A percentile compares a stretch with the other conserved stretches of the same genome.
phyloP scores from a whole-genome alignment of 208 protist species.

The Leishmania aethiopica region DNA sequence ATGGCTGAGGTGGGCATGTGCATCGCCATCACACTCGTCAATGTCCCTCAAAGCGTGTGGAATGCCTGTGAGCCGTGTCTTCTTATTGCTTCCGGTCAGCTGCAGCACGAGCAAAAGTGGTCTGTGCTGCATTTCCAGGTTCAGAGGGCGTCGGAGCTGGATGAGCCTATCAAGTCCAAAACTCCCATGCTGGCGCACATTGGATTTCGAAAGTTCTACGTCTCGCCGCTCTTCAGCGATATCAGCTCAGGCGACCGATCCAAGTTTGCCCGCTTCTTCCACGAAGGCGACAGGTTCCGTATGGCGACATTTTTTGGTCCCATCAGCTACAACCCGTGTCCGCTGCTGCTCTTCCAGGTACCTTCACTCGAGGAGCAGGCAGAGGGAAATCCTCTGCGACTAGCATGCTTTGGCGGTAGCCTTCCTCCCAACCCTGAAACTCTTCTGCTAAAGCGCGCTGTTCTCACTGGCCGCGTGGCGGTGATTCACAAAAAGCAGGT shows the following conservation, averaged over 20 bases:
- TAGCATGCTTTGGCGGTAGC: slow-evolving; percentile 79
- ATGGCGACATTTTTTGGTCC: slow-evolving; percentile 89
- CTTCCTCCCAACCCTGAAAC: slow-evolving; percentile 85
- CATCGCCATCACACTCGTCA: slow-evolving; percentile 70
- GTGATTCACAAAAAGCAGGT: slow-evolving; percentile 93
- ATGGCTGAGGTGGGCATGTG: slow-evolving; percentile 51
- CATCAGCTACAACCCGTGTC: slow-evolving; percentile 85
- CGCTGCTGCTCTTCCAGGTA: slow-evolving; percentile 86
- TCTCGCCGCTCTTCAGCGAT: slow-evolving; percentile 90
- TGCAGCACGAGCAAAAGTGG: slow-evolving; percentile 92
- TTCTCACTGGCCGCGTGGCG: slow-evolving; percentile 80
- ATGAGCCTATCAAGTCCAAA: slow-evolving; percentile 90
- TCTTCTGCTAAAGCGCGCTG: slow-evolving; percentile 79
- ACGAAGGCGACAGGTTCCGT: slow-evolving; percentile 78
- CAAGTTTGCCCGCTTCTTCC: slow-evolving; percentile 88
- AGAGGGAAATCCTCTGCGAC: slow-evolving; percentile 65
- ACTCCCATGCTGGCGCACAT: slow-evolving; percentile 89
- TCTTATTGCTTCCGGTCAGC: slow-evolving; percentile 84
- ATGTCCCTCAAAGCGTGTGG: slow-evolving; percentile 56
- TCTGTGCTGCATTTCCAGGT: slow-evolving; percentile 89
- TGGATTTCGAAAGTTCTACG: slow-evolving; percentile 91
- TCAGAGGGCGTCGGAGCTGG: slow-evolving; percentile 66
- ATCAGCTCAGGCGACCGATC: slow-evolving; percentile 78
- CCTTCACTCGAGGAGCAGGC: slow-evolving; percentile 84
- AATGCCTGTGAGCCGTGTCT: slow-evolving; percentile 41